Base-by-base conservation (phyloP, 352 stramenopile species). In the Phytophthora palmivora region DNA sequence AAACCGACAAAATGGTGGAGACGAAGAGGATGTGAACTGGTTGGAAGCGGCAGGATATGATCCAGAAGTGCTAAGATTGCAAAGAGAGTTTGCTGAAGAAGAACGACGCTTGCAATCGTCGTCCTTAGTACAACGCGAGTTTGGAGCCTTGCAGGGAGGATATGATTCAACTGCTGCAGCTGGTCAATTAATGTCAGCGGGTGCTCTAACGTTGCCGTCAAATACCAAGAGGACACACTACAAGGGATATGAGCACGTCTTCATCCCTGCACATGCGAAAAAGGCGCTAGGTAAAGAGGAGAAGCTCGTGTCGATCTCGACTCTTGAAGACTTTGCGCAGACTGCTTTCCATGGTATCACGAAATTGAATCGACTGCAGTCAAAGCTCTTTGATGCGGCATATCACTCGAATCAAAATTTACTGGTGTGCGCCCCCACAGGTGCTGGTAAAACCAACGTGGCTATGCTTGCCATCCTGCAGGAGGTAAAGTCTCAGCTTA, bases 381-480 rank as follows among this genome's bases (percentile, higher is more conserved):
- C 87, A 8, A 95, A 95, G 58, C 94, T 99, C 8, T 99, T 98
- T 76, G 79, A 98, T 19, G 89, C 84, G 1, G 97, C 97, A 0
- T 99, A 98, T 76, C 83, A 96, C 49, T 94, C 88, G 49, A 94
- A 98, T 45, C 95, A 99, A 70, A 99, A 99, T 72, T 68, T 99
- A 61, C 79, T 99, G 21, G 96, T 99, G 30, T 96, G 89, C 47
- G 89, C 89, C 8, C 89, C 89, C 0, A 96, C 88, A 0, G 96
- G 97, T 51, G 97, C 97, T 6, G 97, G 97, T 63, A 99, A 99
- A 64, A 99, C 97, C 1, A 99, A 99, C 78, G 97, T 99, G 15
- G 98, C 98, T 3, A 98, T 99, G 95, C 82, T 99, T 8, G 82
- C 95, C 1, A 94, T 99, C 9, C 76, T 98, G 9, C 92, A 98